Conservation (phyloP, 768 basidiomycete genomes). For the Mycena olivaceomarginata region DNA sequence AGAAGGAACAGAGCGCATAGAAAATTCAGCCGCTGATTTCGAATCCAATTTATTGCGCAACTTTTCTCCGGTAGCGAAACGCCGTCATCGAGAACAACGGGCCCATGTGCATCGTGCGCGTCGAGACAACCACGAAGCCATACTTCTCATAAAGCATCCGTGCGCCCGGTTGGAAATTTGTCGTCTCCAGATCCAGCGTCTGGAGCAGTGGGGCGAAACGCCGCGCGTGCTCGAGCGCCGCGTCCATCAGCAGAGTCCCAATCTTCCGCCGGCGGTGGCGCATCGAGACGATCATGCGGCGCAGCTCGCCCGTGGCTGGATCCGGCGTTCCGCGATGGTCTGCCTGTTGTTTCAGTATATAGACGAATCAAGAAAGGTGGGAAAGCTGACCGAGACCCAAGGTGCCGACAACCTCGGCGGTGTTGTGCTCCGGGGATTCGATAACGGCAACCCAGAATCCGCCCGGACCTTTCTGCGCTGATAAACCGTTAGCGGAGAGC, state of each 20-base stretch:
- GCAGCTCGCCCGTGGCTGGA: constrained; percentile 46
- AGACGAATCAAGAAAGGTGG: not conserved
- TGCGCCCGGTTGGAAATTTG: constrained; percentile 10
- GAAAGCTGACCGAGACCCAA: constrained; percentile 43
- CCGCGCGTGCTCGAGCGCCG: constrained; percentile 44
- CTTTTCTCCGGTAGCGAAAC: too few species aligned
- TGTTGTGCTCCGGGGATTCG: not conserved
- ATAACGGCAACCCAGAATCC: constrained; percentile 21
- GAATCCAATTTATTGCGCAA: too few species aligned
- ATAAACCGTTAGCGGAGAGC: too few species aligned
- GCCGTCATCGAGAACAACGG: too few species aligned
- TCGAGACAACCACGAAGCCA: not conserved
- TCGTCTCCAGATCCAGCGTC: constrained; percentile 16
- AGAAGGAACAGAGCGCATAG: too few species aligned
- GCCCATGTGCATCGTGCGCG: too few species aligned
- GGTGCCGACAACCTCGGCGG: constrained; percentile 37
- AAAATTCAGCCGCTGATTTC: too few species aligned
- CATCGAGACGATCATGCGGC: constrained; percentile 51
- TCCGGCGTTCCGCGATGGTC: not conserved
- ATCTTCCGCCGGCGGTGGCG: constrained; percentile 48
- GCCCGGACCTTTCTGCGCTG: too few species aligned
- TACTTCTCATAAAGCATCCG: constrained; percentile 11
- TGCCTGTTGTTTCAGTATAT: not conserved
- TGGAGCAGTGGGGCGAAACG: not conserved
- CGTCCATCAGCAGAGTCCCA: constrained; percentile 41